Evolutionary conservation across 768 basidiomycete genomes (phyloP), one percentile per base, ranked within the genome.

Genomic region (Hebeloma cylindrosporum): DNA sequence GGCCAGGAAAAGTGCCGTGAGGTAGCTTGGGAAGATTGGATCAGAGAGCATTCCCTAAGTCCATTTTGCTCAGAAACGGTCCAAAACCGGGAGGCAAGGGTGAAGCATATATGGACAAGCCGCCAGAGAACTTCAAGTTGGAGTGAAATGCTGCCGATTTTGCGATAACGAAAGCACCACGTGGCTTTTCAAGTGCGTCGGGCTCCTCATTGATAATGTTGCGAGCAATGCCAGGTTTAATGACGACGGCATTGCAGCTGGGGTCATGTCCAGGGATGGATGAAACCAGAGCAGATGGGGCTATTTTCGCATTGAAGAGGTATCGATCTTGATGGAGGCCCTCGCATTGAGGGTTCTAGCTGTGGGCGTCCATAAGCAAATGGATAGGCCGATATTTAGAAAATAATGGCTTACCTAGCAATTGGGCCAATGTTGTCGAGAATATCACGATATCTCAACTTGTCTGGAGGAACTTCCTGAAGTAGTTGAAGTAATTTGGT

Each of bases 271-370:
- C 10, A 22, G 27, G 16, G 17, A 14, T 13, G 29, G 29, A 4
- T n/a, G n/a, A n/a, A n/a, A n/a, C n/a, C 26, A 36, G 10, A 36
- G 14, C 3, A 4, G n/a, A 28, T 14, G 29, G 18, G 13, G 37
- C n/a, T 13, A 14, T 11, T 25, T 18, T 46, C 14, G 37, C 31
- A 5, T 38, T 31, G 29, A 50, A 50, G 11, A 50, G 35, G n/a
- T 45, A 31, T 8, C 43, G 33, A 7, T 50, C 35, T 23, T 18
- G 22, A 26, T 48, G 8, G 33, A 34, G 6, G 4, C 53, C 53
- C 45, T 54, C 49, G 26, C 42, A 47, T 28, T 51, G 53, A 2
- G 49, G 49, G 11, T 47, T 51, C 14, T 50, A 46, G 14, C 53
- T 54, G 8, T 17, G 18, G 4, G n/a, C 32, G n/a, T n/a, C n/a